A percentile compares a stretch with the other conserved stretches of the same genome.
phyloP scores from a whole-genome alignment of 2,329 filamentous ascomycete genomes.

The Helicocarpus griseus region DNA sequence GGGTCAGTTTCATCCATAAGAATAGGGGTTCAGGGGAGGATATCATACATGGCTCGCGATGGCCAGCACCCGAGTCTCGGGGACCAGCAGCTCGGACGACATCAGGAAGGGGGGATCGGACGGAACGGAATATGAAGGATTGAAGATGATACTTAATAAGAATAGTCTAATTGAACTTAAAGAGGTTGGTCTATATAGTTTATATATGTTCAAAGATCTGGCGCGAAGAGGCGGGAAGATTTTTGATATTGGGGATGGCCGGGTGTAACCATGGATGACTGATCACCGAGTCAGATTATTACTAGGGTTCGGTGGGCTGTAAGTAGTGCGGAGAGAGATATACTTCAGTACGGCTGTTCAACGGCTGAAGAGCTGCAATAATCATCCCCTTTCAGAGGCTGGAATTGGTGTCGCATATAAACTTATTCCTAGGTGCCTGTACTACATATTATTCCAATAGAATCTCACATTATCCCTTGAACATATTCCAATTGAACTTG shows the following conservation, averaged over 20 bases:
- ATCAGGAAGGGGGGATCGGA: slow-evolving; percentile 12
- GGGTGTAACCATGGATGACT: not conserved
- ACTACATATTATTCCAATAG: no score
- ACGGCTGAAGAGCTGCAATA: no score
- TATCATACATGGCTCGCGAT: slow-evolving; percentile 84
- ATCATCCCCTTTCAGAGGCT: no score
- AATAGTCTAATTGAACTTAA: not conserved
- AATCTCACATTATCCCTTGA: no score
- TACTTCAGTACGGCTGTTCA: no score
- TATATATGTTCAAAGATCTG: not conserved
- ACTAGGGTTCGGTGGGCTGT: no score
- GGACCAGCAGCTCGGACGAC: slow-evolving; percentile 35
- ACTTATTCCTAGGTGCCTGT: no score
- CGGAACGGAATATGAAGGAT: no score
- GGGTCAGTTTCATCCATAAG: slow-evolving; percentile 12
- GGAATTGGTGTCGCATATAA: no score
- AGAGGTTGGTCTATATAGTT: not conserved
- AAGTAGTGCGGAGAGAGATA: no score
- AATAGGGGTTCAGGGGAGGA: slow-evolving; percentile 3
- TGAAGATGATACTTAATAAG: not conserved
- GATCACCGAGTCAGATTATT: not conserved
- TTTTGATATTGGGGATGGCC: not conserved
- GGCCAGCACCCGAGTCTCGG: slow-evolving; percentile 65
- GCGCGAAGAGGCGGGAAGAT: not conserved
- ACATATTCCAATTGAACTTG: no score